These are phyloP conservation scores for Cytospora chrysosperma DNA, from an alignment of 2,329 filamentous ascomycete species.

Conservation along the genomic window DNA sequence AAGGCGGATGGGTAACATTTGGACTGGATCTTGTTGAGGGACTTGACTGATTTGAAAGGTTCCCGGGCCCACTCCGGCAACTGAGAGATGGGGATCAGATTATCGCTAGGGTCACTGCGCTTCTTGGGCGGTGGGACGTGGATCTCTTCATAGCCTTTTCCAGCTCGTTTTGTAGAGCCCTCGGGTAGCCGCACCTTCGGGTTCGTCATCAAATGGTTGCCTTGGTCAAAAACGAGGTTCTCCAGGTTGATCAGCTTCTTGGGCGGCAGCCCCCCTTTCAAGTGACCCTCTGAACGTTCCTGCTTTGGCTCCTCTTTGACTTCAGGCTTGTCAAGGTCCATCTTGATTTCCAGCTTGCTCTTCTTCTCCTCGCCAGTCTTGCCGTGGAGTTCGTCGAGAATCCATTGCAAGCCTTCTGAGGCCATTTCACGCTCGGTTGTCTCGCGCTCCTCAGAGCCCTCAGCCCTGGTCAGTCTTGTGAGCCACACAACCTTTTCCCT, in stretches of 20 bases:
- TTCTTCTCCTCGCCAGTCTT: slow-evolving; percentile 63
- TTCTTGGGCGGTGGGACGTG: slow-evolving; percentile 93
- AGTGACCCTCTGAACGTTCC: slow-evolving; percentile 63
- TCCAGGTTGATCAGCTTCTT: slow-evolving; percentile 88
- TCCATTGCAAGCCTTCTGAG: slow-evolving; percentile 80
- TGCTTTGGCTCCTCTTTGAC: slow-evolving; percentile 47
- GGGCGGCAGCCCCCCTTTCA: slow-evolving; percentile 83
- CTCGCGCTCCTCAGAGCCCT: slow-evolving; percentile 72
- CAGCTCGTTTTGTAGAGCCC: slow-evolving; percentile 90
- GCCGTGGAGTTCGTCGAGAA: slow-evolving; percentile 84
- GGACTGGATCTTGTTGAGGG: slow-evolving; percentile 93
- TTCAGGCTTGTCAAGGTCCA: slow-evolving; percentile 80
- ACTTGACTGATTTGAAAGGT: slow-evolving; percentile 82
- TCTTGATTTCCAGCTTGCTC: slow-evolving; percentile 82
- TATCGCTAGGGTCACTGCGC: slow-evolving; percentile 75
- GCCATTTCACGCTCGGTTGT: slow-evolving; percentile 88
- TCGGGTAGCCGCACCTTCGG: slow-evolving; percentile 90
- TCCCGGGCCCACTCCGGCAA: slow-evolving; percentile 88
- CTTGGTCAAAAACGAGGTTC: slow-evolving; percentile 94
- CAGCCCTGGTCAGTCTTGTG: slow-evolving; percentile 79
- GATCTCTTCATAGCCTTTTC: slow-evolving; percentile 98
- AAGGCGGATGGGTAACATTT: slow-evolving; percentile 91
- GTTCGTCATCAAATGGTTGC: slow-evolving; percentile 99
- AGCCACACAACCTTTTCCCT: slow-evolving; percentile 95
- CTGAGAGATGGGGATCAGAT: slow-evolving; percentile 78